Base-by-base conservation (phyloP, 495 filamentous ascomycete species). In the Physcia stellaris region DNA sequence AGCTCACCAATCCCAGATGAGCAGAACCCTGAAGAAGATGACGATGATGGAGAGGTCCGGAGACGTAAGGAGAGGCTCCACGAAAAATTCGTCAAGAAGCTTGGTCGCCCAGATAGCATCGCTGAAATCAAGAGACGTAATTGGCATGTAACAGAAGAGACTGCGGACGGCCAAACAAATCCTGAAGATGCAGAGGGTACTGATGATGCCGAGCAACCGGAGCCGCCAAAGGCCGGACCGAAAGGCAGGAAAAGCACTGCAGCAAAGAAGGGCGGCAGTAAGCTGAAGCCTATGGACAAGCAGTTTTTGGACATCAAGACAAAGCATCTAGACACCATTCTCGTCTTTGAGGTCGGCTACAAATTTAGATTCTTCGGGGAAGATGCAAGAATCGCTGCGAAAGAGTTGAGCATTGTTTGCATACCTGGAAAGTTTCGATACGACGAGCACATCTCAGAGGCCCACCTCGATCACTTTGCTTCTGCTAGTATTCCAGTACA, bases 331-430 rank as follows among this genome's bases (percentile, higher is more conserved):
- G 87, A 94, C 49, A 88, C 87, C 0, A 41, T 96, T 6, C 59
- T 99, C 27, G 75, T 94, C 2, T 74, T 95, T 15, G 86, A 99
- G 51, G 90, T 99, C 4, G 90, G 90, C 20, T 99, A 99, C 56
- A 99, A 99, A 56, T 99, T 90, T 63, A 73, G 79, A 29, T 94
- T 99, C 64, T 94, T 93, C 50, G 90, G 92, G n/a, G 88, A 95
- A 51, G 90, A 99, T 64, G 90, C 90, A 4, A 71, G 86, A 40
- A 71, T 76, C 39, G 92, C 90, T 12, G 80, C 86, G 4, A 94
- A 90, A 53, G 86, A 88, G 53, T 62, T 99, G 41, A 80, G 81
- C 41, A 96, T 99, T 49, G 83, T 96, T 24, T 99, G 90, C 51
- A 95, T 96, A 47, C 90, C 90, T 1, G 90, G 90, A 6, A 99